Conservation (phyloP, 2,329 filamentous ascomycete species). For the Diaporthe australafricana region DNA sequence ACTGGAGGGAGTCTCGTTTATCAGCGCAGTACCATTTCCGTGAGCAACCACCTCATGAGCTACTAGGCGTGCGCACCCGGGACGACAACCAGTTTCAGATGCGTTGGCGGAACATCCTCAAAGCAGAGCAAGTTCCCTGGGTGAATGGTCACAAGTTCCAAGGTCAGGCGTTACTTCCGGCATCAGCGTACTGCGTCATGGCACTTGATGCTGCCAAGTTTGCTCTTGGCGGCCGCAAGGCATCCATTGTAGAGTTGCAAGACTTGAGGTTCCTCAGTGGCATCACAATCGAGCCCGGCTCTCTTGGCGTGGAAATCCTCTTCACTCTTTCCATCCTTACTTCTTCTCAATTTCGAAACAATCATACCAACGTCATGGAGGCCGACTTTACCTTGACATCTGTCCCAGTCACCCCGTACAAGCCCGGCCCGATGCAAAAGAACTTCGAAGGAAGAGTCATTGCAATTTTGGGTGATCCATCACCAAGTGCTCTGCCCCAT, state of each 20-base stretch:
- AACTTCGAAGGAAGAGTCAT: slow-evolving; percentile 49
- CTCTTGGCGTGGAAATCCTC: slow-evolving; percentile 50
- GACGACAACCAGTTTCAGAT: slow-evolving; percentile 52
- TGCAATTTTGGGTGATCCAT: slow-evolving; percentile 47
- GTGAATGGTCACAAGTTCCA: slow-evolving; percentile 55
- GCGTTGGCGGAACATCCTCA: slow-evolving; percentile 56
- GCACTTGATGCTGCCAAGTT: slow-evolving; percentile 55
- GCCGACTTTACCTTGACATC: slow-evolving; percentile 51
- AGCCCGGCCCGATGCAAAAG: slow-evolving; percentile 48
- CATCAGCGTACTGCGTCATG: slow-evolving; percentile 60
- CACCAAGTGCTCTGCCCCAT: slow-evolving; percentile 43
- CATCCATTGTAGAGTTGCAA: slow-evolving; percentile 46
- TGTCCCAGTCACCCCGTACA: slow-evolving; percentile 44
- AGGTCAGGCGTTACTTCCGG: slow-evolving; percentile 57
- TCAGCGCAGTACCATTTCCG: slow-evolving; percentile 53
- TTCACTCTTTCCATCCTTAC: slow-evolving; percentile 48
- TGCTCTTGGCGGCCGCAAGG: slow-evolving; percentile 41
- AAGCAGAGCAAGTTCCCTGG: slow-evolving; percentile 53
- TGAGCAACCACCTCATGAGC: slow-evolving; percentile 48
- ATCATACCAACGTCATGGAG: slow-evolving; percentile 39
- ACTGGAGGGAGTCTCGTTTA: slow-evolving; percentile 58
- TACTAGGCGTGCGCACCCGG: slow-evolving; percentile 51
- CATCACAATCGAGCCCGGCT: slow-evolving; percentile 48
- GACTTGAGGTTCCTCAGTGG: slow-evolving; percentile 48
- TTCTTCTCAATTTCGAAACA: neutral